Percentiles rank a stretch among this genome's conserved stretches.
Evolutionary conservation across 495 filamentous ascomycete species (phyloP).

Genomic region (Penicillium ochrochloron): DNA sequence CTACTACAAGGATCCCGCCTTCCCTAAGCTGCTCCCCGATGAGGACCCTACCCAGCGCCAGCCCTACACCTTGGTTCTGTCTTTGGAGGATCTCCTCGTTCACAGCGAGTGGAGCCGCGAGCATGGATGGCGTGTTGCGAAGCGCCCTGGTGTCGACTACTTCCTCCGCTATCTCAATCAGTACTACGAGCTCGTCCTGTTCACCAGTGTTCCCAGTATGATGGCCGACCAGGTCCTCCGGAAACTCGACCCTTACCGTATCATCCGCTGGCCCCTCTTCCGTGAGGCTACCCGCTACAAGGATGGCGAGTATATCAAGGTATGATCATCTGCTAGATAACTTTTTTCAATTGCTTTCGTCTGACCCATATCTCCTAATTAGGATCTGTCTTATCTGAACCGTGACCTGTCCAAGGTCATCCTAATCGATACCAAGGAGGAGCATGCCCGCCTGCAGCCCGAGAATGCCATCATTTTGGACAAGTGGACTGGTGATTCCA

Average conservation of each 20-base stretch:
- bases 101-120: constrained; percentile 93
- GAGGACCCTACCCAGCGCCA: constrained; percentile 77
- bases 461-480: constrained; percentile 91
- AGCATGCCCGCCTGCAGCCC: constrained; percentile 82
- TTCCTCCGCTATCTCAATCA: constrained; percentile 94
- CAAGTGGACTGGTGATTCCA: constrained; percentile 82
- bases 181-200: constrained; percentile 96
- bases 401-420: constrained; percentile 92
- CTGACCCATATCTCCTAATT: constrained; percentile 7
- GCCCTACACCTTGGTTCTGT: constrained; percentile 92
- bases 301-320: constrained; percentile 95
- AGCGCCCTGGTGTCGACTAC: constrained; percentile 95
- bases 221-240: constrained; percentile 85
- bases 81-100: constrained; percentile 90
- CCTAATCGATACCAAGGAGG: constrained; percentile 82
- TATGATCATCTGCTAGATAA: constrained; percentile 40
- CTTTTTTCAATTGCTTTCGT: constrained; percentile 5
- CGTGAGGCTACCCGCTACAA: constrained; percentile 94
- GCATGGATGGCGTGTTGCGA: constrained; percentile 94
- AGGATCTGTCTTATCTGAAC: constrained; percentile 97
- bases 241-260: constrained; percentile 94
- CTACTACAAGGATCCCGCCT: constrained; percentile 96
- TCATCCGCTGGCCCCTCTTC: constrained; percentile 94
- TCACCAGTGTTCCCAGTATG: constrained; percentile 81
- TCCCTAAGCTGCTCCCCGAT: constrained; percentile 91